A percentile compares a stretch with the other conserved stretches of the same genome.
These are phyloP conservation scores for Lathyrus sativus DNA, from an alignment of 306 rosid species.

Conservation along the genomic window DNA sequence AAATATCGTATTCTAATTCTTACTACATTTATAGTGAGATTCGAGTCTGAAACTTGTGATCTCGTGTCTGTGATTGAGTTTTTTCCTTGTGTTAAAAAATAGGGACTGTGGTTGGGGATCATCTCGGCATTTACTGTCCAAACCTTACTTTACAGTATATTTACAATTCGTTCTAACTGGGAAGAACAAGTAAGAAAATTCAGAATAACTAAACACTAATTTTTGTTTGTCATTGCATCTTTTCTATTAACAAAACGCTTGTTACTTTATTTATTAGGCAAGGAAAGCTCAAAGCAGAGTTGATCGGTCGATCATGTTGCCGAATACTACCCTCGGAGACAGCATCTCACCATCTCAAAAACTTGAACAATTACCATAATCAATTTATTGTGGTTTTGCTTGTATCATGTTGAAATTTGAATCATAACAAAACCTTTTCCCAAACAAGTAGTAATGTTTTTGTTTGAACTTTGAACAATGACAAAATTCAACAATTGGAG, in stretches of 20 bases:
- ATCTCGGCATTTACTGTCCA: constrained; percentile 67
- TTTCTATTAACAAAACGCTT: background rate
- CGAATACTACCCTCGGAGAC: constrained; percentile 12
- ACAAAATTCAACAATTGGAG: background rate
- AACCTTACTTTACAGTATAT: constrained; percentile 44
- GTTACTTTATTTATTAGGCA: constrained; percentile 41
- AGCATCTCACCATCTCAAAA: constrained; percentile 11
- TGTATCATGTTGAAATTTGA: background rate
- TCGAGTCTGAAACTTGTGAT: too few relatives aligned
- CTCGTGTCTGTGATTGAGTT: too few relatives aligned
- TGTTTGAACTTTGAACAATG: background rate
- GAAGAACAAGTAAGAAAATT: constrained; percentile 53
- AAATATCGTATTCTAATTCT: background rate
- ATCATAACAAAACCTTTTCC: background rate
- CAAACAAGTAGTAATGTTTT: background rate
- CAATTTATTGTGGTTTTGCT: constrained; percentile 5
- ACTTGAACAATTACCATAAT: constrained; percentile 29
- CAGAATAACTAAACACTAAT: background rate
- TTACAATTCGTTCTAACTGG: constrained; percentile 62
- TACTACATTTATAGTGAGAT: background rate
- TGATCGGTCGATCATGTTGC: constrained; percentile 10
- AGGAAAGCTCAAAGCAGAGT: constrained; percentile 50
- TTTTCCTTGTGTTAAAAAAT: background rate
- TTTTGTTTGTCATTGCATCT: background rate
- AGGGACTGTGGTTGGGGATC: constrained; percentile 82